Evolutionary conservation across 371 early-diverging fungal species (phyloP).

Genomic region (Syncephalastrum monosporum): DNA sequence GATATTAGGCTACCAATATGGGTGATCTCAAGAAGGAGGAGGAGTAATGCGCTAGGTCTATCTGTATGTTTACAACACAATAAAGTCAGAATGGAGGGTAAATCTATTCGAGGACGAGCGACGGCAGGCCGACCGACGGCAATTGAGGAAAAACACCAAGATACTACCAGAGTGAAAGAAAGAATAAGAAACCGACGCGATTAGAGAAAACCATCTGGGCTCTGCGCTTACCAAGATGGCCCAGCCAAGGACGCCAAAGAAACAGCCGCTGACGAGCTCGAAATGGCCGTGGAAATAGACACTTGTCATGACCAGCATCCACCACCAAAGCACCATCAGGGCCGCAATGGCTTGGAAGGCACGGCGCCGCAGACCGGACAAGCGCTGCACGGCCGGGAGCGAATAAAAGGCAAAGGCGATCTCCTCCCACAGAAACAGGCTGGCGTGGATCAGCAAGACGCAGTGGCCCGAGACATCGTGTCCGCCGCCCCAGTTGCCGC

Average conservation of each 20-base stretch:
- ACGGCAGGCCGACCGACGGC: conserved; percentile 21
- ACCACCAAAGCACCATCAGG: conserved; percentile 63
- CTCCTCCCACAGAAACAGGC: conserved; percentile 80
- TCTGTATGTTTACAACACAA: conserved; percentile 3
- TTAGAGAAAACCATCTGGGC: not conserved
- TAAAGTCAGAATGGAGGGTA: not conserved
- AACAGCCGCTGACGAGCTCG: conserved; percentile 71
- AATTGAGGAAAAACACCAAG: conserved; percentile 37
- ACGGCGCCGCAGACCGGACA: conserved; percentile 3
- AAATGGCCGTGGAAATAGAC: conserved; percentile 77
- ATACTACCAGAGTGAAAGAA: conserved; percentile 21
- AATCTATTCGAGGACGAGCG: not conserved
- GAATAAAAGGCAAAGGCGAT: conserved; percentile 35
- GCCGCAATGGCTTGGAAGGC: conserved; percentile 32
- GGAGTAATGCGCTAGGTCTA: conserved; percentile 18
- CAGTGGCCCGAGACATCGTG: conserved; percentile 91
- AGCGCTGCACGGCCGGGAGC: conserved; percentile 16
- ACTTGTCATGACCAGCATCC: conserved; percentile 77
- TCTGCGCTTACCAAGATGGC: conserved; percentile 36
- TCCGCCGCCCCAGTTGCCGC: conserved; percentile 77
- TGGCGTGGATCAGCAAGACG: conserved; percentile 81
- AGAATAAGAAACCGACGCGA: not conserved
- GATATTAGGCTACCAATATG: conserved; percentile 48
- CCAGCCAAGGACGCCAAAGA: conserved; percentile 75
- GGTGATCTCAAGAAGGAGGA: conserved; percentile 44